phyloP scores from a whole-genome alignment of 179 eudicot species.

The Silene noctiflora region DNA sequence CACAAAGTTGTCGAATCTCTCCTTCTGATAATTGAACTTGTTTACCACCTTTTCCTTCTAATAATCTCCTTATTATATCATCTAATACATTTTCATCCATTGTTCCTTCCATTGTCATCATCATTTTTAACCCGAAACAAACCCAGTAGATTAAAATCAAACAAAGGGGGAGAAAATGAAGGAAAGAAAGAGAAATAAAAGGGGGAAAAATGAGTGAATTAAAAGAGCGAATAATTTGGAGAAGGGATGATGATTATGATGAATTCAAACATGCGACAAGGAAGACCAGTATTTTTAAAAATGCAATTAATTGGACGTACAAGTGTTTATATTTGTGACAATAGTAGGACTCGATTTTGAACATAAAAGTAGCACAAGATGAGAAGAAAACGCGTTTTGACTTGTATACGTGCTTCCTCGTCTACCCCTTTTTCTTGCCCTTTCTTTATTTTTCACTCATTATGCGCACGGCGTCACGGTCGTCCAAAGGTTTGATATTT shows the following conservation, averaged over 20 bases:
- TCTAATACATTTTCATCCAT: conserved; percentile 78
- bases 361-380: background rate
- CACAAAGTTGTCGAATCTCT: conserved; percentile 94
- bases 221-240: background rate
- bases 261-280: background rate
- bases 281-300: background rate
- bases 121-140: conserved; percentile 25
- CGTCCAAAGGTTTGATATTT: too few relatives aligned
- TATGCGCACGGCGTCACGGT: too few relatives aligned
- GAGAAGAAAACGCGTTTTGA: background rate
- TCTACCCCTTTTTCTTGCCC: background rate
- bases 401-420: background rate
- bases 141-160: background rate
- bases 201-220: background rate
- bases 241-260: background rate
- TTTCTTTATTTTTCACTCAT: too few relatives aligned
- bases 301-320: background rate
- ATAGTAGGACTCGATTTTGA: background rate
- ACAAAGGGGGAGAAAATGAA: background rate
- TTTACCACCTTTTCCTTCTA: conserved; percentile 79
- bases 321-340: too few relatives aligned
- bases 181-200: background rate
- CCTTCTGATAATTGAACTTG: conserved; percentile 88
- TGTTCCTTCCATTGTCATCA: conserved; percentile 87
- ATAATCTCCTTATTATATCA: conserved; percentile 67